Conservation (phyloP, 73 alveolate genomes). For the Paramecium pentaurelia region DNA sequence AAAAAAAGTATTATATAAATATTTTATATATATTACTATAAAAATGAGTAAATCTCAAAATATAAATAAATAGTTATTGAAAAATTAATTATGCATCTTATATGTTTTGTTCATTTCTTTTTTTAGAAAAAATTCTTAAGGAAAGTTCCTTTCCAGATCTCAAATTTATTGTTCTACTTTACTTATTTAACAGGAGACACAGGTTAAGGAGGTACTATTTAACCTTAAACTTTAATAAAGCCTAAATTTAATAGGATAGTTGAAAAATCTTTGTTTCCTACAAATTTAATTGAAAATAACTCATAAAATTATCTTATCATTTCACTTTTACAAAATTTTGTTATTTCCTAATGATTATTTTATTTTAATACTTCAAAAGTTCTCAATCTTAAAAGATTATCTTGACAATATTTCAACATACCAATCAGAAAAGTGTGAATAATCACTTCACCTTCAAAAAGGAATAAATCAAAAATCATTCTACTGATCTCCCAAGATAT, state of each 20-base stretch:
- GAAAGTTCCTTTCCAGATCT: background rate
- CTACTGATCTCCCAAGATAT: background rate
- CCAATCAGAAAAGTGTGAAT: conserved; percentile 1
- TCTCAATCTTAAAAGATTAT: background rate
- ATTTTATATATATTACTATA: background rate
- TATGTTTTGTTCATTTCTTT: background rate
- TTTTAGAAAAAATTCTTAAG: background rate
- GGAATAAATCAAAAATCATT: background rate
- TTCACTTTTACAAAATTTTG: background rate
- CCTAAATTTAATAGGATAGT: background rate
- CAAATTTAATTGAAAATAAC: background rate
- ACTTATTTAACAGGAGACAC: background rate
- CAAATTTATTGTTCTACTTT: background rate
- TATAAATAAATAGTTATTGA: background rate
- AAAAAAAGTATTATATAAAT: background rate
- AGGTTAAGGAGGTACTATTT: background rate
- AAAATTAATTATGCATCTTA: background rate
- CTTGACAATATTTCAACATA: background rate
- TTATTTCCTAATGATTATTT: background rate
- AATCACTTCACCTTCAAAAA: conserved; percentile 3
- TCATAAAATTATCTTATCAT: background rate
- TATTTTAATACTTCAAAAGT: background rate
- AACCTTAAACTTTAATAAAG: background rate
- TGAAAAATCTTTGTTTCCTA: background rate
- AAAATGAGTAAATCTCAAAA: no score